Evolutionary conservation across 768 basidiomycete genomes (phyloP), one percentile per base, ranked within the genome.

Genomic region (Panaeolus cyanescens): DNA sequence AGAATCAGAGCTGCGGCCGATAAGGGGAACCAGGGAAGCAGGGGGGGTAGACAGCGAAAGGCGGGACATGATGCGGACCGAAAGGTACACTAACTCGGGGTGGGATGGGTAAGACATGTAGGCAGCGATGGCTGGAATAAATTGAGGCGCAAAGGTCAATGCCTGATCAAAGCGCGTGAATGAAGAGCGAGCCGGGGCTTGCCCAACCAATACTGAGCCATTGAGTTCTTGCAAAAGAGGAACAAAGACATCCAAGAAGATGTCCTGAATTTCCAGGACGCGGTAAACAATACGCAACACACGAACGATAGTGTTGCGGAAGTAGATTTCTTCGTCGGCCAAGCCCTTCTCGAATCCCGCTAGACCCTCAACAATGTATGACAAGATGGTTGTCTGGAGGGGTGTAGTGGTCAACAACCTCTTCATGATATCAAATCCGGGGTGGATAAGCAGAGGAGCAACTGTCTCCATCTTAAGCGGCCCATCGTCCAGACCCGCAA

Each of bases 201-300:
- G 80, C 30, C 86, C 86, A 25, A 86, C 74, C 50, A 88, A 70
- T 0, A 83, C 72, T 0, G 83, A 72, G 9, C 62, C 66, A 62
- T 82, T 84, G 60, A 87, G 79, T 58, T 93, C 89, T 19, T 84
- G 77, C 7, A 96, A 82, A 20, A 90, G 75, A 2, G 94, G 93
- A 3, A 96, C 77, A 54, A 96, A 84, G 22, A 95, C 88, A 58
- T 98, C 95, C 39, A 95, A 80, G 79, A 96, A 97, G 59, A 94
- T 83, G 55, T 91, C 88, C 69, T 99, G 95, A 28, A 94, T 83
- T 64, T 95, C 92, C 60, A 98, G 78, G 0, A 91, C 83, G 1
- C 94, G 88, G 62, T 88, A 84, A 15, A 93, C 80, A 64, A 96
- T 93, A 57, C 95, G 81, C 33, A 99, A 79, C 6, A 92, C 85